These are phyloP conservation scores for Calonectria crousiana DNA, from an alignment of 2,329 filamentous ascomycete genomes.

Conservation along the genomic window DNA sequence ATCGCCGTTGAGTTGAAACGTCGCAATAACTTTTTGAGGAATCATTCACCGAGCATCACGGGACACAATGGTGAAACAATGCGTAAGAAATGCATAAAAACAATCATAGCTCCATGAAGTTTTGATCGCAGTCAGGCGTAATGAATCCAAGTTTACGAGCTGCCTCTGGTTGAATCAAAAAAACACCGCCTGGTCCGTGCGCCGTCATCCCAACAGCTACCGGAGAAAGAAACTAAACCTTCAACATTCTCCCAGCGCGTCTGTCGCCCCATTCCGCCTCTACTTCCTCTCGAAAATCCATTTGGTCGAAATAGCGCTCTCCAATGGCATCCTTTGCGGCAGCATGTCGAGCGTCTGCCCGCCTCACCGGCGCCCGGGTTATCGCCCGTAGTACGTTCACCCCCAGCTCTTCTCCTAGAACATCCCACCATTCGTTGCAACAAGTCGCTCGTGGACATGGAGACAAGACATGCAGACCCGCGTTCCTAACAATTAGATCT, in stretches of 20 bases:
- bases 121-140: neutral
- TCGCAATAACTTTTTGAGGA: neutral
- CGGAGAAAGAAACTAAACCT: neutral
- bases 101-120: neutral
- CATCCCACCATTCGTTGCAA: slow-evolving; percentile 33
- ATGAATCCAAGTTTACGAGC: neutral
- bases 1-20: slow-evolving; percentile 1
- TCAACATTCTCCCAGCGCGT: slow-evolving; percentile 2
- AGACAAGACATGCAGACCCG: slow-evolving; percentile 21
- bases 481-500: slow-evolving; percentile 28
- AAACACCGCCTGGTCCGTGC: slow-evolving; percentile 35
- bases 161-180: slow-evolving; percentile 45
- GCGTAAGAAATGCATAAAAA: neutral
- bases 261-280: slow-evolving; percentile 31
- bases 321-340: slow-evolving; percentile 76
- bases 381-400: slow-evolving; percentile 67
- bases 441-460: slow-evolving; percentile 35
- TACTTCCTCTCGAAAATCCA: slow-evolving; percentile 33
- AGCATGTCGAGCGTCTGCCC: slow-evolving; percentile 73
- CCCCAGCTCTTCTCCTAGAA: slow-evolving; percentile 5
- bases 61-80: too few species aligned
- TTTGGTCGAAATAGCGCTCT: slow-evolving; percentile 42
- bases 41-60: neutral
- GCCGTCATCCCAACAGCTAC: neutral
- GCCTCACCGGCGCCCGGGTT: slow-evolving; percentile 64